Evolutionary conservation across 768 basidiomycete genomes (phyloP), one percentile per base, ranked within the genome.

Genomic region (Tricholoma saponaceum): DNA sequence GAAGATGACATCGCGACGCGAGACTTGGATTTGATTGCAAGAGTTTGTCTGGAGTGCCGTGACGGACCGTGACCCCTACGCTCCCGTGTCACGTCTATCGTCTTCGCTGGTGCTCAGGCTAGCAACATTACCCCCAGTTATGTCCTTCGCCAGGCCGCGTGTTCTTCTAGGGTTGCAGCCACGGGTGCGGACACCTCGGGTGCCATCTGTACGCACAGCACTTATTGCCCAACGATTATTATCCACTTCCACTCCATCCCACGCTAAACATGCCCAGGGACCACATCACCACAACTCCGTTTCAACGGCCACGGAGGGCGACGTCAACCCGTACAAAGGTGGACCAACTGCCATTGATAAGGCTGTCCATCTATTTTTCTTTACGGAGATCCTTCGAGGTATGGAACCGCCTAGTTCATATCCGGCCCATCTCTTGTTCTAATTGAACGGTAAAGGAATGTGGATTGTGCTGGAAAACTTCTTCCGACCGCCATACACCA

Each of bases 311-410:
- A 80, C 0, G 2, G 84, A 78, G 41, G 81, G 80, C 47, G 78
- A 83, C 63, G 66, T 83, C 4, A 78, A 92, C 66, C 83, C 85
- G 43, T 94, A 91, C 78, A 81, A 82, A 67, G 79, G 76, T 55
- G 95, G 94, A 0, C 92, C 90, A 13, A 88, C 87, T 70, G 95
- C 97, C 46, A 79, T 99, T 51, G 94, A 98, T 80, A 98, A 98
- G 74, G 95, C 95, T 50, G 89, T 92, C 43, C 89, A 95, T 71
- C 70, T 97, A 51, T 98, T 98, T 83, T 98, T 99, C 84, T 94
- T 99, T 72, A 98, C 96, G 58, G 97, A 99, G 76, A 97, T 99
- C 65, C 76, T 96, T 68, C 80, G 96, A 82, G 96, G 96, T 94
- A 65, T 57, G 85, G 73, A n/a, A 35, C n/a, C n/a, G n/a, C n/a